Evolutionary conservation across 441 rosid species (phyloP).

Genomic region (Hura crepitans): DNA sequence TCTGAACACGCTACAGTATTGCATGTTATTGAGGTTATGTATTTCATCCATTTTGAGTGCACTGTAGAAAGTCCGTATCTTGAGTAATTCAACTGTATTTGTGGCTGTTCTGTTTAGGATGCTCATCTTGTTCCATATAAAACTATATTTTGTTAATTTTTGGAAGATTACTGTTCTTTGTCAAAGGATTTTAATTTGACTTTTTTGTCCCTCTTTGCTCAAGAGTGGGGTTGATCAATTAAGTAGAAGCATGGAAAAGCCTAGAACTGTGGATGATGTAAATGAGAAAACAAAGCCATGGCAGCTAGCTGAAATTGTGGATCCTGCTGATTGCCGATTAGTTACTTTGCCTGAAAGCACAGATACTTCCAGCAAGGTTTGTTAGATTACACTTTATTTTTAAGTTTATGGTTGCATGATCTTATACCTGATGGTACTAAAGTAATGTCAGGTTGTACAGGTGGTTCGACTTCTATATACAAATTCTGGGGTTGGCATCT

Average conservation of each 20-base stretch:
- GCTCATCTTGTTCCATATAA: slow-evolving; percentile 9
- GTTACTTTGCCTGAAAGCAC: slow-evolving; percentile 41
- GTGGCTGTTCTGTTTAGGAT: slow-evolving; percentile 10
- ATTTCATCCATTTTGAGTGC: neutral
- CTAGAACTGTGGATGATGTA: slow-evolving; percentile 52
- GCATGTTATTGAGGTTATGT: neutral
- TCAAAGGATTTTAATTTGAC: slow-evolving; percentile 19
- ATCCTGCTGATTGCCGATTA: slow-evolving; percentile 53
- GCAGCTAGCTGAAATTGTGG: slow-evolving; percentile 66
- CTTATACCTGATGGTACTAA: neutral
- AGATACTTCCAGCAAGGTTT: too few species aligned
- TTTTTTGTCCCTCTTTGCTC: slow-evolving; percentile 17
- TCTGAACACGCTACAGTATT: neutral
- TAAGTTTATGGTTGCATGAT: too few species aligned
- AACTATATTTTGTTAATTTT: neutral
- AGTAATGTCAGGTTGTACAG: slow-evolving; percentile 32
- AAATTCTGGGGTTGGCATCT: slow-evolving; percentile 72
- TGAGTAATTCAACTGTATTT: neutral
- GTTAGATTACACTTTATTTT: too few species aligned
- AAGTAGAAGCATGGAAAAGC: slow-evolving; percentile 58
- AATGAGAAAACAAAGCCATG: slow-evolving; percentile 64
- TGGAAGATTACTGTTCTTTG: slow-evolving; percentile 2
- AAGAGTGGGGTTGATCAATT: slow-evolving; percentile 75
- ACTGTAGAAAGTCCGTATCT: slow-evolving; percentile 6
- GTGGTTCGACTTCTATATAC: slow-evolving; percentile 81